Conservation (phyloP, 2,329 filamentous ascomycete genomes). For the Exophiala aquamarina region DNA sequence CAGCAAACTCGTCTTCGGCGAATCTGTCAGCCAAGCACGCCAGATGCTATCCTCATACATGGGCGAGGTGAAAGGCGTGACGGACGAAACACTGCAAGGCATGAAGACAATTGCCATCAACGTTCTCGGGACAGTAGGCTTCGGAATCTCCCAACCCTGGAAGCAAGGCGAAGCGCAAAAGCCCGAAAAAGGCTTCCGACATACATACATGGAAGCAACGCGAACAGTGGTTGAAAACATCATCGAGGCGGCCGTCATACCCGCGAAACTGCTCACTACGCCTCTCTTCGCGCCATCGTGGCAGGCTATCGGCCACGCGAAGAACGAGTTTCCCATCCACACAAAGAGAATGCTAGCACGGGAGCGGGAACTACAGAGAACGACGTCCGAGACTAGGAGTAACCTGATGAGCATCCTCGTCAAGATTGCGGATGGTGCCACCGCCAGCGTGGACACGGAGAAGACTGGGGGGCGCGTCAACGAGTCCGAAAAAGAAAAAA, state of each 20-base stretch:
- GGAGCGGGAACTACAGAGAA: conserved; percentile 24
- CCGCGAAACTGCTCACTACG: conserved; percentile 25
- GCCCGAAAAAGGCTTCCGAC: conserved; percentile 12
- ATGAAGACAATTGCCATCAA: conserved; percentile 40
- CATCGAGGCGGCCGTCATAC: conserved; percentile 32
- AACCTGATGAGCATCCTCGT: conserved; percentile 26
- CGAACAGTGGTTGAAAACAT: conserved; percentile 33
- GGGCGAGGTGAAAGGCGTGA: conserved; percentile 28
- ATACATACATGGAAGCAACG: conserved; percentile 37
- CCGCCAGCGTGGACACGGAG: not conserved
- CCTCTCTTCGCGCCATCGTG: conserved; percentile 23
- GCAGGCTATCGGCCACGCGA: conserved; percentile 31
- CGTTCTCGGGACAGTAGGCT: conserved; percentile 38
- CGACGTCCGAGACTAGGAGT: conserved; percentile 32
- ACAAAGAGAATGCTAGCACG: conserved; percentile 31
- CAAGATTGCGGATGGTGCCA: conserved; percentile 8
- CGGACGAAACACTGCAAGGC: conserved; percentile 27
- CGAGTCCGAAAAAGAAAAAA: conserved; percentile 2
- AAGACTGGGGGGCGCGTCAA: not conserved
- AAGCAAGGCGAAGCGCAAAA: conserved; percentile 24
- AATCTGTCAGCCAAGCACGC: conserved; percentile 33
- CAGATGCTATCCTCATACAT: conserved; percentile 34
- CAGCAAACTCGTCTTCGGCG: conserved; percentile 36
- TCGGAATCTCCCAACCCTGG: conserved; percentile 35
- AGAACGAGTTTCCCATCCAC: conserved; percentile 31